Conservation (phyloP, 139 green algal species). For the Coelastrella sp. region DNA sequence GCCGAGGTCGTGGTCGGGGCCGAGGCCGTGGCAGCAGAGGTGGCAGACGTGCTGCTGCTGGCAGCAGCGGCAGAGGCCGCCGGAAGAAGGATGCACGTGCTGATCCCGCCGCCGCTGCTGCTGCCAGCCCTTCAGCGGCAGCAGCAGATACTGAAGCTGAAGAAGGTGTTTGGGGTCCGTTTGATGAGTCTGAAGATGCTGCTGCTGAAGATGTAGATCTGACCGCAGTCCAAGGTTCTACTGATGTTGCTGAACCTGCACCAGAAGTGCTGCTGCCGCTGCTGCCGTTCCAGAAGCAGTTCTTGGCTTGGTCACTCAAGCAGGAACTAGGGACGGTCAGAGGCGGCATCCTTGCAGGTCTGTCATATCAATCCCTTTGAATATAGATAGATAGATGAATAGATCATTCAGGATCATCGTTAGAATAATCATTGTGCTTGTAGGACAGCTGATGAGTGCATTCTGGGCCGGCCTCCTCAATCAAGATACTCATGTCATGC, state of each 20-base stretch:
- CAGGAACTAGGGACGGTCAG: constrained; percentile 77
- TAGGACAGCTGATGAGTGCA: no score
- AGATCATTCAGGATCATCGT: no score
- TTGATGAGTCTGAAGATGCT: constrained; percentile 30
- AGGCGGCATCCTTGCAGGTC: constrained; percentile 88
- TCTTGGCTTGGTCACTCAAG: constrained; percentile 85
- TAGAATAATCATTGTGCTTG: no score
- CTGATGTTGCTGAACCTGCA: constrained; percentile 69
- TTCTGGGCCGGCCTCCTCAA: no score
- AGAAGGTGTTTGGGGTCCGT: constrained; percentile 51
- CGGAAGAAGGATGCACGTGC: neutral
- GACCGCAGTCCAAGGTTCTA: constrained; percentile 36
- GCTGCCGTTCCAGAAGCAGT: constrained; percentile 95
- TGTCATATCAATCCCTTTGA: no score
- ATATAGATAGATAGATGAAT: no score
- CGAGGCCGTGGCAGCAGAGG: neutral
- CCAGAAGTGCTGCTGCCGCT: constrained; percentile 87
- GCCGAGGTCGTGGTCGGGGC: constrained; percentile 15
- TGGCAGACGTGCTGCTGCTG: neutral
- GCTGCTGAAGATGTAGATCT: constrained; percentile 46
- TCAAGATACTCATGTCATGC: no score
- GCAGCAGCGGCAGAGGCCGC: neutral
- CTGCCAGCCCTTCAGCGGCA: neutral
- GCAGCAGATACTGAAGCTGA: constrained; percentile 13
- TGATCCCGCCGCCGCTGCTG: constrained; percentile 8